phyloP scores from a whole-genome alignment of 2,329 filamentous ascomycete species.

The Aureobasidium pullulans region DNA sequence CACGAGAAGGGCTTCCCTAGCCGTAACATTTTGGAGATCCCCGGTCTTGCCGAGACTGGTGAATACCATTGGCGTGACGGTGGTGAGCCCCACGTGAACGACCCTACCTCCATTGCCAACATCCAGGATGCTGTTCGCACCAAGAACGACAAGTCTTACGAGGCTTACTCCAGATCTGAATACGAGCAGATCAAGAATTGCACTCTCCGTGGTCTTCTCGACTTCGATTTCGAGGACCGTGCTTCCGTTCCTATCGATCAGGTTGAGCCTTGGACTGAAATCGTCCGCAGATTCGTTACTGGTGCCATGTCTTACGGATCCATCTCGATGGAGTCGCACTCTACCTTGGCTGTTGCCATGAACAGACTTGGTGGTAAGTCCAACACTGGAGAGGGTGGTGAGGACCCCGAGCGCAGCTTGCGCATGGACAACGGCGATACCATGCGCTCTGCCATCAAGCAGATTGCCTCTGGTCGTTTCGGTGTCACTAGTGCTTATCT shows the following conservation, averaged over 20 bases:
- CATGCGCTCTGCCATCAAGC: conserved; percentile 96
- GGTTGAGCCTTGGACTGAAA: conserved; percentile 96
- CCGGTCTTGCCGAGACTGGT: conserved; percentile 81
- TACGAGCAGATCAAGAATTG: conserved; percentile 97
- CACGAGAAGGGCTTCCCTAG: conserved; percentile 90
- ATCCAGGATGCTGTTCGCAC: conserved; percentile 93
- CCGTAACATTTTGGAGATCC: conserved; percentile 65
- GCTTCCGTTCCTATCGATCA: conserved; percentile 87
- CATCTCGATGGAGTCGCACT: conserved; percentile 97
- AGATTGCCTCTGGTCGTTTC: conserved; percentile 91
- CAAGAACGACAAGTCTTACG: conserved; percentile 98
- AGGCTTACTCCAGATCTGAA: conserved; percentile 86
- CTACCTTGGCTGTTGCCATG: conserved; percentile 91
- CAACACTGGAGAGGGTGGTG: conserved; percentile 95
- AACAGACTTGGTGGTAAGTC: conserved; percentile 94
- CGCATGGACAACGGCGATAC: conserved; percentile 86
- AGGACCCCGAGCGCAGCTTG: conserved; percentile 85
- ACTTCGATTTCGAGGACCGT: conserved; percentile 89
- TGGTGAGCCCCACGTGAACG: conserved; percentile 90
- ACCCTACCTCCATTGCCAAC: conserved; percentile 89
- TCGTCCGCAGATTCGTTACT: conserved; percentile 91
- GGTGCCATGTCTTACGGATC: conserved; percentile 98
- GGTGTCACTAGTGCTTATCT: conserved; percentile 94
- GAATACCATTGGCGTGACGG: conserved; percentile 99
- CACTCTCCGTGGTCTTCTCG: conserved; percentile 85